Evolutionary conservation across 2,329 filamentous ascomycete genomes (phyloP).

Genomic region (Amauroascus niger): DNA sequence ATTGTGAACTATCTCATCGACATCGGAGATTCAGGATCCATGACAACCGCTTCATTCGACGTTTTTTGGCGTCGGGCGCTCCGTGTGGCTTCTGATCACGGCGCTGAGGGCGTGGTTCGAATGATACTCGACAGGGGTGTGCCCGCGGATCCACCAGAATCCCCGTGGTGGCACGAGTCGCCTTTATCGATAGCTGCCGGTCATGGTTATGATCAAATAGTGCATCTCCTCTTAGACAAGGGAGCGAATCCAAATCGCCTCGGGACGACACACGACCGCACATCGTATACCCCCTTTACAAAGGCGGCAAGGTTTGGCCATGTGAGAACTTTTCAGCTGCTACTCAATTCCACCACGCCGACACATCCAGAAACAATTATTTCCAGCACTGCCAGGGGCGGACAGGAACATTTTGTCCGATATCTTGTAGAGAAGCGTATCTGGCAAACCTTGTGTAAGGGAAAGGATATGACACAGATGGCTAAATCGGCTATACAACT

Average conservation of each 20-base stretch:
- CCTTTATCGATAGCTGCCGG: slow-evolving; percentile 2
- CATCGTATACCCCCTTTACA: neutral
- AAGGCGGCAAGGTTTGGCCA: neutral
- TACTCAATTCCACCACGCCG: neutral
- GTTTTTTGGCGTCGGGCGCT: slow-evolving; percentile 1
- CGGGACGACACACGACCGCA: no score
- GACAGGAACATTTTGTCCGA: slow-evolving; percentile 7
- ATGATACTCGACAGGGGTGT: slow-evolving; percentile 3
- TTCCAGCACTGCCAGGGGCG: neutral
- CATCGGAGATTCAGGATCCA: slow-evolving; percentile 1
- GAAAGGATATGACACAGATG: neutral
- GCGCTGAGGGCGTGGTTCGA: neutral
- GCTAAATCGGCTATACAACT: no score
- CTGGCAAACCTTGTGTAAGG: neutral
- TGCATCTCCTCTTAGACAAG: slow-evolving; percentile 2
- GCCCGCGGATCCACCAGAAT: neutral
- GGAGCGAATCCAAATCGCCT: slow-evolving; percentile 8
- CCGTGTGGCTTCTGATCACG: slow-evolving; percentile 2
- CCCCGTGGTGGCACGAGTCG: neutral
- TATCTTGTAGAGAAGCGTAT: slow-evolving; percentile 1
- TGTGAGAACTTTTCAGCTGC: neutral
- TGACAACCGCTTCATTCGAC: neutral
- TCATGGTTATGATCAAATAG: slow-evolving; percentile 3
- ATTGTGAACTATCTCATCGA: slow-evolving; percentile 2
- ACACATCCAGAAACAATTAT: neutral